Conservation (phyloP, 2,329 filamentous ascomycete genomes). For the Polychaeton citri region DNA sequence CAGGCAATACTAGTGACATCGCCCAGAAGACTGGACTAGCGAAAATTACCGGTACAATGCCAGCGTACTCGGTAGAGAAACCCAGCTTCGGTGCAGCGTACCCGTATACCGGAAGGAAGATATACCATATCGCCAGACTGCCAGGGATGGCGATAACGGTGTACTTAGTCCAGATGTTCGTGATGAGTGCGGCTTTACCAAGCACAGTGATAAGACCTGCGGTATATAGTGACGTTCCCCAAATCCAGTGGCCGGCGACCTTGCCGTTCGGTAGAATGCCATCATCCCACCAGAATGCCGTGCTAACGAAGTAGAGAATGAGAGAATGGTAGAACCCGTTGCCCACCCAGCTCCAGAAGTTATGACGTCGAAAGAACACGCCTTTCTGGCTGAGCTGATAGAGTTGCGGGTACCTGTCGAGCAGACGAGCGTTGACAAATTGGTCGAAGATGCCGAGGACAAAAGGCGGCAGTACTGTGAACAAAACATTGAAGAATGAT, state of each 20-base stretch:
- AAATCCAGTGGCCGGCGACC: slow-evolving; percentile 89
- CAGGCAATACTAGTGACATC: slow-evolving; percentile 68
- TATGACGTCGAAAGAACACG: slow-evolving; percentile 82
- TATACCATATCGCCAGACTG: slow-evolving; percentile 81
- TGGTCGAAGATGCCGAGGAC: slow-evolving; percentile 95
- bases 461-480: slow-evolving; percentile 84
- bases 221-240: slow-evolving; percentile 91
- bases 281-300: slow-evolving; percentile 72
- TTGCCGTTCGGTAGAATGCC: slow-evolving; percentile 66
- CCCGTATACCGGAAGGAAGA: slow-evolving; percentile 78
- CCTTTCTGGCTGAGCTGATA: slow-evolving; percentile 90
- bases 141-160: slow-evolving; percentile 91
- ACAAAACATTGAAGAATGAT: slow-evolving; percentile 99
- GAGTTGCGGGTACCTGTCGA: slow-evolving; percentile 92
- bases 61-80: slow-evolving; percentile 73
- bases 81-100: slow-evolving; percentile 69
- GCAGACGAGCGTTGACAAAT: slow-evolving; percentile 82
- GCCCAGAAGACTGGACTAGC: slow-evolving; percentile 79
- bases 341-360: slow-evolving; percentile 82
- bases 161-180: slow-evolving; percentile 98
- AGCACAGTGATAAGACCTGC: slow-evolving; percentile 87
- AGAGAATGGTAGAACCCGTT: slow-evolving; percentile 95
- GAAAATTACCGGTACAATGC: slow-evolving; percentile 70
- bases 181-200: slow-evolving; percentile 86
- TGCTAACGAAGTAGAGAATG: slow-evolving; percentile 73